phyloP scores from a whole-genome alignment of 2,329 filamentous ascomycete species.

The Exserohilum turcica region DNA sequence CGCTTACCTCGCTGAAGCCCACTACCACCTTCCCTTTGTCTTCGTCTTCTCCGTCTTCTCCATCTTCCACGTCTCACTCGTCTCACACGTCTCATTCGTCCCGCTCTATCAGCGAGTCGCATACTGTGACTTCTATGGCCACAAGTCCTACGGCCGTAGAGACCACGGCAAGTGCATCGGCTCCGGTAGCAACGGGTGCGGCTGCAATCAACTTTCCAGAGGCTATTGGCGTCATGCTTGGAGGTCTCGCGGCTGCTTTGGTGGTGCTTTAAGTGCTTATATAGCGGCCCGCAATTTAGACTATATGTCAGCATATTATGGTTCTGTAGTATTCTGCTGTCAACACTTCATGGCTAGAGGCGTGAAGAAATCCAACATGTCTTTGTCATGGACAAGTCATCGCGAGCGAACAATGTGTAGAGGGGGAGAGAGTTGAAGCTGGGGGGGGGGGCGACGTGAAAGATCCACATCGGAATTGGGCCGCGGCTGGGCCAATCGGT shows the following conservation, averaged over 20 bases:
- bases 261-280: slow-evolving; percentile 16
- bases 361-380: slow-evolving; percentile 66
- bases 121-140: slow-evolving; percentile 5
- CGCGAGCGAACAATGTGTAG: slow-evolving; percentile 7
- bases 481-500: slow-evolving; percentile 38
- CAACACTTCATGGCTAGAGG: background rate
- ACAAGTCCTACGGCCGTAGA: slow-evolving; percentile 7
- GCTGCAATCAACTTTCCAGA: slow-evolving; percentile 21
- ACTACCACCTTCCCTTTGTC: slow-evolving; percentile 5
- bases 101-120: slow-evolving; percentile 10
- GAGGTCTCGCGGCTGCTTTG: slow-evolving; percentile 30
- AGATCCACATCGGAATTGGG: slow-evolving; percentile 18
- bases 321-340: background rate
- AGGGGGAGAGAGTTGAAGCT: slow-evolving; percentile 6
- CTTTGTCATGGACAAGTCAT: slow-evolving; percentile 41
- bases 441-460: slow-evolving; percentile 7
- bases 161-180: slow-evolving; percentile 17
- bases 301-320: background rate
- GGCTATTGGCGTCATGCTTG: slow-evolving; percentile 25
- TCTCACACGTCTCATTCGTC: slow-evolving; percentile 3
- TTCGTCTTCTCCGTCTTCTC: background rate
- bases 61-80: too few species aligned
- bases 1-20: slow-evolving; percentile 1
- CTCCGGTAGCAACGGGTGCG: slow-evolving; percentile 22
- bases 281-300: background rate